These are phyloP conservation scores for Theobroma grandiflorum DNA, from an alignment of 441 rosid species.

Conservation along the genomic window DNA sequence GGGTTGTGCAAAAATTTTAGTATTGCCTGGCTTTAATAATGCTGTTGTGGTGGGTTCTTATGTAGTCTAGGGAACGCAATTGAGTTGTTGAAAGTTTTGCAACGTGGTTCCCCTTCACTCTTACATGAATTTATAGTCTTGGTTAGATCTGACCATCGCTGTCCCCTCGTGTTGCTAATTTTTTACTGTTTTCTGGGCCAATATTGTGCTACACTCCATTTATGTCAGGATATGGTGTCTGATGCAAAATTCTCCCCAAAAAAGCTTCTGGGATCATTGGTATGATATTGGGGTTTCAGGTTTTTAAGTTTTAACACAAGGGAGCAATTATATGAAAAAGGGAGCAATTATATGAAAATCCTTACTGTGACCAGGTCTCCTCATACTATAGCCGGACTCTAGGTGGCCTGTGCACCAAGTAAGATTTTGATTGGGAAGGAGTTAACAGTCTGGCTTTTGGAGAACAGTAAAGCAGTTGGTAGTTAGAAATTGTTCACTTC, in stretches of 20 bases:
- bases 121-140: not conserved
- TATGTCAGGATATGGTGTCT: not conserved
- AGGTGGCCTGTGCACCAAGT: not conserved
- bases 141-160: not conserved
- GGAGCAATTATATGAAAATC: not conserved
- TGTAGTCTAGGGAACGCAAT: not conserved
- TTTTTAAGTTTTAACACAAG: not conserved
- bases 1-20: not conserved
- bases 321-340: not conserved
- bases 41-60: not conserved
- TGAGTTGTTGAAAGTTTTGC: slow-evolving; percentile 9
- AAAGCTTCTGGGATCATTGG: not conserved
- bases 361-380: not conserved
- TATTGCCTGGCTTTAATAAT: not conserved
- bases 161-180: not conserved
- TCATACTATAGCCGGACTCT: too few relatives aligned
- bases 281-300: not conserved
- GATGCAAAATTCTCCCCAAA: not conserved
- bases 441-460: not conserved
- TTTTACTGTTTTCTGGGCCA: not conserved
- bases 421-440: not conserved
- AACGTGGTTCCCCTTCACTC: not conserved
- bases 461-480: not conserved
- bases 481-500: not conserved
- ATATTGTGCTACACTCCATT: not conserved